These are phyloP conservation scores for Erythrophleum ivorense DNA, from an alignment of 331 rosid genomes.

Conservation along the genomic window DNA sequence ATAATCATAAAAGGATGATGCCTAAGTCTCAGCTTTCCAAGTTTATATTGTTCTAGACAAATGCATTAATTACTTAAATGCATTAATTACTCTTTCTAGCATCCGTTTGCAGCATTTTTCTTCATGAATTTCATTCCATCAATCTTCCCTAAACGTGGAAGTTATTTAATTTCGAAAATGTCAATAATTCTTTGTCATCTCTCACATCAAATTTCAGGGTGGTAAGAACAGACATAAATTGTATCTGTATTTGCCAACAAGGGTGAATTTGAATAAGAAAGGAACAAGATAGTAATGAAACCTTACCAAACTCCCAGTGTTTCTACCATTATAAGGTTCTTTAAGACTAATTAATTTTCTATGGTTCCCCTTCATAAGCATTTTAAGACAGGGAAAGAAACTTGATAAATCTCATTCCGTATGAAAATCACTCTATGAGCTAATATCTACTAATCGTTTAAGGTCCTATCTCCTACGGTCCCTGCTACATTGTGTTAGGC, in stretches of 20 bases:
- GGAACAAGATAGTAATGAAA: not conserved
- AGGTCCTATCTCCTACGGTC: not conserved
- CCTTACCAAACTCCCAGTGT: too few species aligned
- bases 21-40: not conserved
- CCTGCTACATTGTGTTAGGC: not conserved
- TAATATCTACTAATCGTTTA: not conserved
- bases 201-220: not conserved
- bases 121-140: too few species aligned
- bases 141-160: too few species aligned
- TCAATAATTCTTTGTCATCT: not conserved
- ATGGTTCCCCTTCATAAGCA: not conserved
- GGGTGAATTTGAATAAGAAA: not conserved
- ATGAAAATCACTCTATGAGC: not conserved
- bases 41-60: not conserved
- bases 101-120: not conserved
- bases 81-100: not conserved
- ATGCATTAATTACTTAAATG: not conserved
- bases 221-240: not conserved
- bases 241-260: not conserved
- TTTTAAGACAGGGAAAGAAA: not conserved
- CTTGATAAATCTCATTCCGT: not conserved
- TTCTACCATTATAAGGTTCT: not conserved
- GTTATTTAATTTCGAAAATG: not conserved
- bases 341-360: not conserved
- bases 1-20: not conserved